Evolutionary conservation across 129 eudicot genomes (phyloP).

Genomic region (Flaveria robusta): DNA sequence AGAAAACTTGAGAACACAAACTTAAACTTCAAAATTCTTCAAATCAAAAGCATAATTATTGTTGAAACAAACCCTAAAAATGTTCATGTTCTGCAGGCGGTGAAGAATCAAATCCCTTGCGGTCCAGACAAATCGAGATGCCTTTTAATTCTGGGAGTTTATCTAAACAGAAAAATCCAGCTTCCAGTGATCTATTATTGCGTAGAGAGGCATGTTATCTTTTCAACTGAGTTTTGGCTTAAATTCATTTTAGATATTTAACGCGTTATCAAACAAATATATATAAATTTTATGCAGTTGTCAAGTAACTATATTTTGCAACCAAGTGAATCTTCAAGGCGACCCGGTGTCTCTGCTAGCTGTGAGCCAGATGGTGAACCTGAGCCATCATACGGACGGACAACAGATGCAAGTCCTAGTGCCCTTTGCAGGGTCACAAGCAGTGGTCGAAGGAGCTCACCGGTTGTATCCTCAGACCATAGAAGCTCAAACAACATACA

Average conservation of each 20-base stretch:
- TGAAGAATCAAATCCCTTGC: slow-evolving; percentile 60
- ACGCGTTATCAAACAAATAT: not conserved
- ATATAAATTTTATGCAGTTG: slow-evolving; percentile 41
- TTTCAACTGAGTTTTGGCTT: not conserved
- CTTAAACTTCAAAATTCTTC: not conserved
- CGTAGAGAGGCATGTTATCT: slow-evolving; percentile 55
- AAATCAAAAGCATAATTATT: not conserved
- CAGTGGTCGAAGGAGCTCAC: slow-evolving; percentile 63
- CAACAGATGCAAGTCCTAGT: slow-evolving; percentile 59
- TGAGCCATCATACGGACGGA: slow-evolving; percentile 47
- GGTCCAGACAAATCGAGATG: slow-evolving; percentile 42
- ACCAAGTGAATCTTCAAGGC: slow-evolving; percentile 71
- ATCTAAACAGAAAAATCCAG: slow-evolving; percentile 67
- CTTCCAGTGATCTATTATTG: slow-evolving; percentile 50
- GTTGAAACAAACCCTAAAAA: not conserved
- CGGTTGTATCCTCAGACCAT: slow-evolving; percentile 59
- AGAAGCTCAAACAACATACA: slow-evolving; percentile 47
- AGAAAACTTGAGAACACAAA: not conserved
- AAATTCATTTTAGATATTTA: not conserved
- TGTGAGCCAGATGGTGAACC: slow-evolving; percentile 63
- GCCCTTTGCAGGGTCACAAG: slow-evolving; percentile 49
- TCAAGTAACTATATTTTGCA: slow-evolving; percentile 47
- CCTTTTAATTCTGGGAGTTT: slow-evolving; percentile 53
- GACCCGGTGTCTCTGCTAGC: slow-evolving; percentile 65
- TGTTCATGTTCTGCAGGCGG: slow-evolving; percentile 49